Conservation (phyloP, 768 basidiomycete species). For the Chalciporus piperatus region DNA sequence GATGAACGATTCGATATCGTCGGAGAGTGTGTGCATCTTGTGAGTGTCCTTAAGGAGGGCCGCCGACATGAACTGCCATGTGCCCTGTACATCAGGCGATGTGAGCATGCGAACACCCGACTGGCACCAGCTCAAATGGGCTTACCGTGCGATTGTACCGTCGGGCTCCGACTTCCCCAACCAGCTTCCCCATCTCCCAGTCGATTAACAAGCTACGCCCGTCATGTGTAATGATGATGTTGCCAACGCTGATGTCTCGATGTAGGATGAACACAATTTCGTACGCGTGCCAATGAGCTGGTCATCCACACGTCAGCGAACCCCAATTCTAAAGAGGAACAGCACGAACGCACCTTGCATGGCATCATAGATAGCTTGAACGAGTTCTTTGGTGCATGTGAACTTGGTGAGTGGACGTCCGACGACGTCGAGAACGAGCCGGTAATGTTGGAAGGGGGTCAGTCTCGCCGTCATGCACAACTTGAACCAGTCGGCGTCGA, state of each 20-base stretch:
- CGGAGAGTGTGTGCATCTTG: slow-evolving; percentile 22
- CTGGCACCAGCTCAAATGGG: too few species aligned
- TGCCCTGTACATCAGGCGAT: background rate
- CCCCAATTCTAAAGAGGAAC: too few species aligned
- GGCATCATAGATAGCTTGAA: slow-evolving; percentile 5
- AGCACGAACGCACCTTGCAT: slow-evolving; percentile 2
- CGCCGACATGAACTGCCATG: slow-evolving; percentile 8
- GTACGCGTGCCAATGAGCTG: background rate
- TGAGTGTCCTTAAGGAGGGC: slow-evolving; percentile 14
- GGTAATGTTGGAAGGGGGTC: slow-evolving; percentile 1
- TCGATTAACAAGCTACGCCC: slow-evolving; percentile 20
- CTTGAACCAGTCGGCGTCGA: background rate
- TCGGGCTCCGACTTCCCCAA: too few species aligned
- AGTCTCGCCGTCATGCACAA: background rate
- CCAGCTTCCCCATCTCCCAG: slow-evolving; percentile 16
- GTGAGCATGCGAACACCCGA: too few species aligned
- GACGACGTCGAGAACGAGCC: slow-evolving; percentile 3
- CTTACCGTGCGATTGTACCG: too few species aligned
- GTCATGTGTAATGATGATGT: slow-evolving; percentile 15
- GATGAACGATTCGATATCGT: slow-evolving; percentile 35
- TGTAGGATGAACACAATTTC: slow-evolving; percentile 8
- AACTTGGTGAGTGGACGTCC: background rate
- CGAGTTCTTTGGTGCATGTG: background rate
- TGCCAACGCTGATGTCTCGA: slow-evolving; percentile 26
- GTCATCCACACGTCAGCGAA: background rate